Conservation (phyloP, 352 stramenopile genomes). For the Thraustochytrium sp. region DNA sequence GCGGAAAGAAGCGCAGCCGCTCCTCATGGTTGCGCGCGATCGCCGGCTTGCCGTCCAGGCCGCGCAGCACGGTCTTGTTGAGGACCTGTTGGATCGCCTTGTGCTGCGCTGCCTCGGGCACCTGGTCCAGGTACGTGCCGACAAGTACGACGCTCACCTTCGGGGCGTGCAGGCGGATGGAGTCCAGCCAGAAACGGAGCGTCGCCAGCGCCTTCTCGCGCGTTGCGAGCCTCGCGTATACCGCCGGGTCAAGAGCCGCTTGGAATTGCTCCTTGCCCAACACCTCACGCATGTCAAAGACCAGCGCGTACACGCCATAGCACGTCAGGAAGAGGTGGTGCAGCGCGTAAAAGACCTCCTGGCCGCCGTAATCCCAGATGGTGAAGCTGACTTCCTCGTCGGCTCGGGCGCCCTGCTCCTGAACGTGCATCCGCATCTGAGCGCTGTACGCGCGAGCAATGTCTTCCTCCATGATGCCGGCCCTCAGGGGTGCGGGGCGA, state of each 20-base stretch:
- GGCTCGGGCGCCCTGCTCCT: background rate
- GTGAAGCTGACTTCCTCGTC: slow-evolving; percentile 23
- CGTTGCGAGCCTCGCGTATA: background rate
- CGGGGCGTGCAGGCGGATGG: background rate
- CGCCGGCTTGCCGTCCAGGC: background rate
- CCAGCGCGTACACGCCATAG: slow-evolving; percentile 6
- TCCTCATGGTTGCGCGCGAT: background rate
- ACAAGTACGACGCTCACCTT: background rate
- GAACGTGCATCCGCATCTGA: background rate
- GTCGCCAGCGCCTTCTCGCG: background rate
- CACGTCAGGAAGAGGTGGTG: slow-evolving; percentile 33
- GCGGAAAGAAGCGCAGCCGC: background rate
- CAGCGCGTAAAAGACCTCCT: slow-evolving; percentile 34
- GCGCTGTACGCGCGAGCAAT: background rate
- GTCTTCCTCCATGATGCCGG: background rate
- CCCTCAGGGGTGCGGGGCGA: background rate
- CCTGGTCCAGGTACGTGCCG: background rate
- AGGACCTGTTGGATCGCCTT: background rate
- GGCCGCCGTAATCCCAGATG: slow-evolving; percentile 28
- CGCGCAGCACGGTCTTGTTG: background rate
- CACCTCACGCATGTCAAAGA: slow-evolving; percentile 28
- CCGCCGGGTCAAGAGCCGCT: background rate
- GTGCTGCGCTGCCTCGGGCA: background rate
- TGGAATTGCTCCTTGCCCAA: background rate
- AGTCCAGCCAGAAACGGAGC: background rate